Base-by-base conservation (phyloP, 2,329 filamentous ascomycete species). In the Penicillium psychrosexuale region DNA sequence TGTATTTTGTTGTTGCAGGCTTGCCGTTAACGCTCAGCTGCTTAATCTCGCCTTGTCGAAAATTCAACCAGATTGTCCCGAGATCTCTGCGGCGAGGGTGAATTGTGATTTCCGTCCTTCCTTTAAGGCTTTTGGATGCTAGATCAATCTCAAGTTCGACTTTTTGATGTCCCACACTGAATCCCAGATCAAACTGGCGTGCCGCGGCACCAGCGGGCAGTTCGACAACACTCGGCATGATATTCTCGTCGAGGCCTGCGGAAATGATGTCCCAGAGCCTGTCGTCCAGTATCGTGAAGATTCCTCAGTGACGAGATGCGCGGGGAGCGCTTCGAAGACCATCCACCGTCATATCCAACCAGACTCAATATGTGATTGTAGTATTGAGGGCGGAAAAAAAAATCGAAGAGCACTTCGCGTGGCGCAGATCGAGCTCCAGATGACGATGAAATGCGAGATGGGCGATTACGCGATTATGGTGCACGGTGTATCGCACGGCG, bases 181-280 rank as follows among this genome's bases (percentile, higher is more conserved):
- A 85, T 36, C 77, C 77, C 56, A 71, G 64, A 30, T 66, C 66
- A 47, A 53, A 52, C 44, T 55, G 55, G 39, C 67, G 62, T 63
- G 66, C 67, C 54, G 58, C 57, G 51, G 68, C 63, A 51, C 63
- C 65, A 44, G 61, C 59, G 37, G 66, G 63, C 53, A 66, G 66
- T 53, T 75, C 72, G 50, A 75, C 67, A 58, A 74, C 65, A 61
- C 72, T 72, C 55, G 72, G 72, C 72, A 75, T 72, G 94, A 99
- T 76, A 99, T 99, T 64, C 94, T 94, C 52, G 94, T 99, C 62
- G 94, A 97, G 79, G 94, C 94, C 61, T 97, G 93, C 57, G 94
- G 94, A 58, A 87, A 91, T 51, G 86, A 96, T 71, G 91, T 97
- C 50, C 94, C 94, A 43, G 94, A 97, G 71, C 89, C 93, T 38